Evolutionary conservation across 192 early-diverging fungal species (phyloP).

Genomic region (Oehlia diaphana): DNA sequence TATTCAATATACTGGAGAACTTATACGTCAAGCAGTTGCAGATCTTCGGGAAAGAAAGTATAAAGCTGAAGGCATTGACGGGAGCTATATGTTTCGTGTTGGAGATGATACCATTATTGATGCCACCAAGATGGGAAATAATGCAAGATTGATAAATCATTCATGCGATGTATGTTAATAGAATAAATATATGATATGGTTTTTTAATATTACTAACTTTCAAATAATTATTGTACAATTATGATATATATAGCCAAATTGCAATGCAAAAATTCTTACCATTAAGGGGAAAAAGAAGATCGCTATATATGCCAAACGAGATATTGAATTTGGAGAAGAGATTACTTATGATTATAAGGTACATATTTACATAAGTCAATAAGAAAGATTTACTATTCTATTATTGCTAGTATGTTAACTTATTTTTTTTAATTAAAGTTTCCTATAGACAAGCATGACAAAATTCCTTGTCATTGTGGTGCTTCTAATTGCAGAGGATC

Average conservation of each 20-base stretch:
- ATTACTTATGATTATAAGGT: conserved; percentile 99
- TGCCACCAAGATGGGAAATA: conserved; percentile 96
- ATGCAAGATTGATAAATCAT: conserved; percentile 98
- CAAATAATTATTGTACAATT: not conserved
- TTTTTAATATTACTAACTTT: not conserved
- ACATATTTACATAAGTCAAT: not conserved
- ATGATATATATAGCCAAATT: conserved; percentile 78
- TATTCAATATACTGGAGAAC: conserved; percentile 98
- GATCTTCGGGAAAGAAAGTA: conserved; percentile 94
- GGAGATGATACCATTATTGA: conserved; percentile 96
- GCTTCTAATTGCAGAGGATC: conserved; percentile 80
- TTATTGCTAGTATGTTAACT: not conserved
- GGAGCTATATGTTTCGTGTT: conserved; percentile 93
- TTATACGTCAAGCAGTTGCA: conserved; percentile 91
- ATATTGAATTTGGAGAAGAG: conserved; percentile 93
- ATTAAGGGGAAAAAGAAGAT: conserved; percentile 93
- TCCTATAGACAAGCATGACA: conserved; percentile 80
- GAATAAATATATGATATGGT: not conserved
- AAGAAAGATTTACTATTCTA: not conserved
- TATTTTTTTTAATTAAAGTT: conserved; percentile 45
- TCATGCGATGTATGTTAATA: conserved; percentile 79
- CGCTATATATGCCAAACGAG: conserved; percentile 95
- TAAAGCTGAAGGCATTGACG: conserved; percentile 90
- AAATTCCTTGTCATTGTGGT: conserved; percentile 98
- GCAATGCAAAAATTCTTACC: conserved; percentile 92